Evolutionary conservation across 2,329 filamentous ascomycete genomes (phyloP).

Genomic region (Byssochlamys sp.): DNA sequence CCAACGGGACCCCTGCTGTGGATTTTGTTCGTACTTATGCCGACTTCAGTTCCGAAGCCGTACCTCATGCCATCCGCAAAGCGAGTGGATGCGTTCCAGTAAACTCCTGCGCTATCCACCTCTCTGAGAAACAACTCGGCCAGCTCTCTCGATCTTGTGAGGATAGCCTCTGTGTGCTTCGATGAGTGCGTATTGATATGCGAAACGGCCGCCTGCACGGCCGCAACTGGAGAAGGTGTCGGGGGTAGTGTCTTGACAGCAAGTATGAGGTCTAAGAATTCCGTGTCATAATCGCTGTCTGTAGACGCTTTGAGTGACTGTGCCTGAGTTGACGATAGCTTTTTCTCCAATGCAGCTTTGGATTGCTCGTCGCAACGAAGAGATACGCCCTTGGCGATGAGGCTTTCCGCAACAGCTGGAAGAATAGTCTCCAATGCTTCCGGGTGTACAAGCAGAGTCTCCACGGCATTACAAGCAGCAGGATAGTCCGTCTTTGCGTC

Average conservation of each 20-base stretch:
- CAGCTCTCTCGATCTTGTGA: slow-evolving; percentile 58
- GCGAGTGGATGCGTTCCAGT: slow-evolving; percentile 91
- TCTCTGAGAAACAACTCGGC: slow-evolving; percentile 76
- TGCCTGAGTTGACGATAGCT: slow-evolving; percentile 35
- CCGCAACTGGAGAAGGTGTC: slow-evolving; percentile 15
- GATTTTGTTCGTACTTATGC: slow-evolving; percentile 98
- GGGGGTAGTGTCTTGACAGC: slow-evolving; percentile 67
- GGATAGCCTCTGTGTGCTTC: slow-evolving; percentile 85
- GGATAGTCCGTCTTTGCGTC: slow-evolving; percentile 93
- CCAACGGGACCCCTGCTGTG: slow-evolving; percentile 89
- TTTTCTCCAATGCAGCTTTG: slow-evolving; percentile 51
- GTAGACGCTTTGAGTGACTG: slow-evolving; percentile 54
- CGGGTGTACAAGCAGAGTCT: slow-evolving; percentile 79
- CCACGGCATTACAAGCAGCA: slow-evolving; percentile 88
- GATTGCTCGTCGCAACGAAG: slow-evolving; percentile 68
- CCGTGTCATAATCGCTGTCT: slow-evolving; percentile 69
- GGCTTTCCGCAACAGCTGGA: slow-evolving; percentile 60
- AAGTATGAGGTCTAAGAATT: slow-evolving; percentile 76
- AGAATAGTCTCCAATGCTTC: slow-evolving; percentile 58
- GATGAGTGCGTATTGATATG: slow-evolving; percentile 92
- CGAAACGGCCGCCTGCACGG: slow-evolving; percentile 60
- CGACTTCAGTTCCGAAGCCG: slow-evolving; percentile 94
- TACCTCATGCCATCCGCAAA: slow-evolving; percentile 96
- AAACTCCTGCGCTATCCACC: slow-evolving; percentile 83
- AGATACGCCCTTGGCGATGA: slow-evolving; percentile 67